Evolutionary conservation across 1,139 yeast species (phyloP), one percentile per base, ranked within the genome.

Genomic region (Hanseniaspora gamundiae): DNA sequence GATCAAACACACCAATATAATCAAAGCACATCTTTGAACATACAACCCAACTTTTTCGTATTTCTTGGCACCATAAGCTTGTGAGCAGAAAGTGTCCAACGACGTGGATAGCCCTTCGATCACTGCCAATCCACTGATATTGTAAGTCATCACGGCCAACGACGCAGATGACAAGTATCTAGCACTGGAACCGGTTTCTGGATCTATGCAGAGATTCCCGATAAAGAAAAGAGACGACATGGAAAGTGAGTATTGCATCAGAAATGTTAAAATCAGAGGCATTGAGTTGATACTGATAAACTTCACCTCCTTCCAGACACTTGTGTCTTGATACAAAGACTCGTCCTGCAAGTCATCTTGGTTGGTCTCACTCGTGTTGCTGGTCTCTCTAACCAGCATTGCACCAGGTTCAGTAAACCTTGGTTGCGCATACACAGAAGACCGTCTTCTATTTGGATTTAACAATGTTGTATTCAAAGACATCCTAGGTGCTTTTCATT

Each of bases 231-330:
- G 40, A 10, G 93, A 80, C 0, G 94, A 88, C 43, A 85, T 82
- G 0, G 91, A 80, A 46, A 86, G 68, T 1, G 94, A 83, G 59
- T 83, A 83, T 59, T 86, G 95, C 42, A 87, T 66, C 35, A 84
- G 60, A 55, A 85, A 85, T 0, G 95, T 84, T 42, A 83, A 67
- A 4, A 80, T 69, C 50, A 83, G 63, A 0, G 94, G 94, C 8
- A 76, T 51, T 0, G 91, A 68, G 47, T 62, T 64, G 35, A 52
- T 52, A 1, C 55, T 45, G 27, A 66, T 49, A 10, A 59, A 60
- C 30, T 52, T 54, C 10, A 55, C 44, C 48, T 67, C 71, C 26
- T 41, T 31, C 10, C 13, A 13, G 13, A 33, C n/a, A 6, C 20
- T 33, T 10, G 24, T 33, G 24, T 24, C 26, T 24, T 24, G 8